A percentile compares a stretch with the other conserved stretches of the same genome.
These are phyloP conservation scores for Tuber aestivum DNA, from an alignment of 495 filamentous ascomycete genomes.

Conservation along the genomic window DNA sequence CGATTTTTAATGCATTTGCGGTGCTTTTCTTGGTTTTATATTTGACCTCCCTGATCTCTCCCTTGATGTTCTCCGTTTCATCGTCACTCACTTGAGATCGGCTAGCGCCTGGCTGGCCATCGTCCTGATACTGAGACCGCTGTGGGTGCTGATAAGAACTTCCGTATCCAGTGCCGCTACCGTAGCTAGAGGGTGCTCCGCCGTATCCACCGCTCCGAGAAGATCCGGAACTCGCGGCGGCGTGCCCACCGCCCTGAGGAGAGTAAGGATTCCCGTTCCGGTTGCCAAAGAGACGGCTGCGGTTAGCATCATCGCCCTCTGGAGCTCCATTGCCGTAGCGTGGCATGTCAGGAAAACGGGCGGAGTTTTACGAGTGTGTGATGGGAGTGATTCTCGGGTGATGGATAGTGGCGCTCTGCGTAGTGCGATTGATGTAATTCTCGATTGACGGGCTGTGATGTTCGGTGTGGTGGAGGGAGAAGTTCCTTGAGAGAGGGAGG, in stretches of 20 bases:
- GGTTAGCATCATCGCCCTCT: constrained; percentile 22
- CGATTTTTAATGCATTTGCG: constrained; percentile 60
- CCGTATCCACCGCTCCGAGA: neutral
- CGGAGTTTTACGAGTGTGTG: neutral
- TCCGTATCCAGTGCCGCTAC: neutral
- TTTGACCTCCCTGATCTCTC: constrained; percentile 70
- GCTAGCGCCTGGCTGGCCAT: constrained; percentile 41
- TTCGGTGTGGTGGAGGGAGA: too few species aligned
- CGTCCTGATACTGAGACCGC: constrained; percentile 13
- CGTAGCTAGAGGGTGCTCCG: neutral
- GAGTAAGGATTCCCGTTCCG: neutral
- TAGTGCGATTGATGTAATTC: too few species aligned
- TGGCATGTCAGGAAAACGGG: neutral
- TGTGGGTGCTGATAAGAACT: neutral
- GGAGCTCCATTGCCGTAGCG: constrained; percentile 24
- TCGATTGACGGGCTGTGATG: too few species aligned
- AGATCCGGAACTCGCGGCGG: neutral
- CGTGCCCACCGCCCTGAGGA: neutral
- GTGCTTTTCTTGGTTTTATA: constrained; percentile 67
- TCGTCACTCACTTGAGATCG: neutral
- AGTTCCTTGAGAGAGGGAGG: too few species aligned
- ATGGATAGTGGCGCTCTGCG: neutral
- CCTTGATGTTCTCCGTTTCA: constrained; percentile 61
- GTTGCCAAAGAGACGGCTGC: constrained; percentile 22
- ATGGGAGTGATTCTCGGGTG: neutral